A percentile compares a stretch with the other conserved stretches of the same genome.
phyloP scores from a whole-genome alignment of 116 monocot genomes.

The Trichopus zeylanicus region DNA sequence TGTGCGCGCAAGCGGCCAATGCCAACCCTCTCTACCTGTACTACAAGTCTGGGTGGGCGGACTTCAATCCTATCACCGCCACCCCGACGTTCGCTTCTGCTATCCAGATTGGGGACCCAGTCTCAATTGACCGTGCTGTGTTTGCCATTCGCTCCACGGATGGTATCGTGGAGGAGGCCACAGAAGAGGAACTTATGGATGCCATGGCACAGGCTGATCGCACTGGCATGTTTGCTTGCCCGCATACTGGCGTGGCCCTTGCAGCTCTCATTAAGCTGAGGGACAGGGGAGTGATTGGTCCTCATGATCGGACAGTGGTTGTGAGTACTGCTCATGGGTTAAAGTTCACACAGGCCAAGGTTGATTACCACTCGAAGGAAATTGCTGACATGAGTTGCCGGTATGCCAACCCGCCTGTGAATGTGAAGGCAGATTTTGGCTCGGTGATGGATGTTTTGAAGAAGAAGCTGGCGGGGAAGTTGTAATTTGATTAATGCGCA shows the following conservation, averaged over 20 bases:
- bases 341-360: conserved; percentile 87
- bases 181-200: conserved; percentile 94
- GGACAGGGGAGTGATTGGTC: conserved; percentile 47
- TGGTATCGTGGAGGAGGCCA: conserved; percentile 93
- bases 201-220: conserved; percentile 80
- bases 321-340: conserved; percentile 93
- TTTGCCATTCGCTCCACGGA: conserved; percentile 46
- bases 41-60: conserved; percentile 72
- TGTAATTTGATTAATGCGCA: background rate
- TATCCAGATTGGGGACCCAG: conserved; percentile 93
- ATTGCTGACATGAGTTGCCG: conserved; percentile 58
- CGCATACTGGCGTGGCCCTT: conserved; percentile 88
- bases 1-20: conserved; percentile 95
- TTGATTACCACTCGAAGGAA: conserved; percentile 64
- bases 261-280: conserved; percentile 74
- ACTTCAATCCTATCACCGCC: conserved; percentile 59
- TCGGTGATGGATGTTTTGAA: conserved; percentile 85
- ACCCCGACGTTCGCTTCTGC: conserved; percentile 75
- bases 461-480: conserved; percentile 34
- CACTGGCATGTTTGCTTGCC: conserved; percentile 93
- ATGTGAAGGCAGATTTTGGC: conserved; percentile 77
- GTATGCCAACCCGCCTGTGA: conserved; percentile 71
- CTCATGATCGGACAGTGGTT: conserved; percentile 71
- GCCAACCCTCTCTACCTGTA: conserved; percentile 81
- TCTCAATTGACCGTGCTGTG: conserved; percentile 83